phyloP scores from a whole-genome alignment of 768 basidiomycete genomes.

The Naganishia vaughanmartiniae region DNA sequence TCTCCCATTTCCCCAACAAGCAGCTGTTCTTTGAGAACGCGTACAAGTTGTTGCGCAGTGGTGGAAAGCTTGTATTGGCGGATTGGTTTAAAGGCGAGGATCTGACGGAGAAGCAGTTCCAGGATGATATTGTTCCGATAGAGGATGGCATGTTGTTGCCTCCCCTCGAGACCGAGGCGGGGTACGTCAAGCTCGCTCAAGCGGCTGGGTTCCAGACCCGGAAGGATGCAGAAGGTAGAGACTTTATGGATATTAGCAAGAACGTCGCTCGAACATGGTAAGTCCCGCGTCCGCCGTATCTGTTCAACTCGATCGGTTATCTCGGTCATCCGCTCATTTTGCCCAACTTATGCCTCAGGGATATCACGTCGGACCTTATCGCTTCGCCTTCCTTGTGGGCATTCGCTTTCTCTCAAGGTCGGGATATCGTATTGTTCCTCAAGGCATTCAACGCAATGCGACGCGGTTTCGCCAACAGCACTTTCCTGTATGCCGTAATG shows the following conservation, averaged over 20 bases:
- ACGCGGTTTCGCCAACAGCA: slow-evolving; percentile 32
- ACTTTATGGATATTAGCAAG: slow-evolving; percentile 33
- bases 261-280: slow-evolving; percentile 34
- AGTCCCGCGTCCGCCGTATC: background rate
- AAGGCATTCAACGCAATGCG: slow-evolving; percentile 34
- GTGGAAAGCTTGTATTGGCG: slow-evolving; percentile 31
- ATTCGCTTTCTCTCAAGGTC: slow-evolving; percentile 32
- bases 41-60: slow-evolving; percentile 21
- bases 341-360: slow-evolving; percentile 24
- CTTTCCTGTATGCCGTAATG: slow-evolving; percentile 31
- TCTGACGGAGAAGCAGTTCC: slow-evolving; percentile 22
- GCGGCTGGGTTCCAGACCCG: slow-evolving; percentile 22
- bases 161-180: slow-evolving; percentile 32
- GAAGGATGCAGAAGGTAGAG: slow-evolving; percentile 23
- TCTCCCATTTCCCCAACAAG: slow-evolving; percentile 36
- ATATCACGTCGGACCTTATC: slow-evolving; percentile 33
- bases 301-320: background rate
- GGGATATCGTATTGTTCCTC: slow-evolving; percentile 32
- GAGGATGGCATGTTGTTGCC: slow-evolving; percentile 36
- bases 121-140: slow-evolving; percentile 33
- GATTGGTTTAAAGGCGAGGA: slow-evolving; percentile 33
- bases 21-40: slow-evolving; percentile 32
- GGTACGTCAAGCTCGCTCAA: slow-evolving; percentile 25
- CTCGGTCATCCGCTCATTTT: background rate
- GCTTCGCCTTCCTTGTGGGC: slow-evolving; percentile 35